Conservation (phyloP, 2,329 filamentous ascomycete species). For the Fusarium austroafricanum region DNA sequence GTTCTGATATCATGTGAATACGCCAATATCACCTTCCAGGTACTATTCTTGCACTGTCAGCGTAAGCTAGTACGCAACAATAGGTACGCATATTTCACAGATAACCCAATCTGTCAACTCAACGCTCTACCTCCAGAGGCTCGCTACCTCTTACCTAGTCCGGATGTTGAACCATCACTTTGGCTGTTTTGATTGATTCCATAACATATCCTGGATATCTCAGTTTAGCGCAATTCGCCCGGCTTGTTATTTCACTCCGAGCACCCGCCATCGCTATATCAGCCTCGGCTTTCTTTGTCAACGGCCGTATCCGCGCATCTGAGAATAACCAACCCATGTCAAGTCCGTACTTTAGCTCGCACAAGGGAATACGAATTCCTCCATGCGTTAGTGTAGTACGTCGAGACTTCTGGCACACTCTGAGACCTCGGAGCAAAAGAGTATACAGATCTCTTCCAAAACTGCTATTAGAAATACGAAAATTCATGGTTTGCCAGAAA, state of each 20-base stretch:
- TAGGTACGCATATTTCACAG: background rate
- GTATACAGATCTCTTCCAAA: no score
- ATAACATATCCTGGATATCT: background rate
- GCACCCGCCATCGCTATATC: slow-evolving; percentile 4
- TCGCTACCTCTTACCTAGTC: no score
- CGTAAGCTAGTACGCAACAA: no score
- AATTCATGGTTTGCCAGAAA: no score
- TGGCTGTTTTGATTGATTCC: slow-evolving; percentile 3
- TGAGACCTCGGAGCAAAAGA: background rate
- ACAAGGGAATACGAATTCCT: background rate
- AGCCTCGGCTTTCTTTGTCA: slow-evolving; percentile 10
- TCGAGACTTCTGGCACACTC: no score
- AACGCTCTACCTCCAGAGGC: background rate
- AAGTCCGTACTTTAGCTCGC: background rate
- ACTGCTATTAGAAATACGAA: no score
- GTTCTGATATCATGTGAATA: slow-evolving; percentile 5
- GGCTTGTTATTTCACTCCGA: slow-evolving; percentile 5
- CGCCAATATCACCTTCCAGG: no score
- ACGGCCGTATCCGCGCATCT: background rate
- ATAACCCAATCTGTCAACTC: background rate
- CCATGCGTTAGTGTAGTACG: background rate
- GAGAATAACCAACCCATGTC: background rate
- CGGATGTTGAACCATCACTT: background rate
- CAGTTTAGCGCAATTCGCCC: background rate
- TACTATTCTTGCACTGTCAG: no score